These are phyloP conservation scores for Neostapfia colusana DNA, from an alignment of 176 grass and related monocot species.

Conservation along the genomic window DNA sequence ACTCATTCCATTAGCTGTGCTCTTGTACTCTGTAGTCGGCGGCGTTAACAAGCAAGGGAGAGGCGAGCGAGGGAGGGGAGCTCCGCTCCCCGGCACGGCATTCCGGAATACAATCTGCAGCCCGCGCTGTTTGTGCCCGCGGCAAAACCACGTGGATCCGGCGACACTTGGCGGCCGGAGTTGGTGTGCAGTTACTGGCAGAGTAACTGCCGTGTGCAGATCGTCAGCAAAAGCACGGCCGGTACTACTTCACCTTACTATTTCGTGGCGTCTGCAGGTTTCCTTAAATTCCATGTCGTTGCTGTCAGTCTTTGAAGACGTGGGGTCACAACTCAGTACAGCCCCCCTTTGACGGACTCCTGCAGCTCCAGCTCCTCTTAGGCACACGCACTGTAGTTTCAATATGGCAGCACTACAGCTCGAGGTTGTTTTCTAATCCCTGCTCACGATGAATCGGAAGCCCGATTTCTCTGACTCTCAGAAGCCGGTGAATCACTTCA, in stretches of 20 bases:
- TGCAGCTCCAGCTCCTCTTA: too few species aligned
- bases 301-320: not conserved
- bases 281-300: not conserved
- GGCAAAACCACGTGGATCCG: not conserved
- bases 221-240: not conserved
- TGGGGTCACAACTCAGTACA: not conserved
- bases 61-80: not conserved
- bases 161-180: not conserved
- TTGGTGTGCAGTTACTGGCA: slow-evolving; percentile 37
- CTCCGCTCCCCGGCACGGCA: slow-evolving; percentile 6
- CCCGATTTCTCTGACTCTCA: not conserved
- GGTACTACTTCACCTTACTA: too few species aligned
- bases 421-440: too few species aligned
- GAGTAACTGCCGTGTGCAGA: not conserved
- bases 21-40: not conserved
- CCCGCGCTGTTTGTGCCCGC: not conserved
- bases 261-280: too few species aligned
- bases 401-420: too few species aligned
- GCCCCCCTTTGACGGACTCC: too few species aligned
- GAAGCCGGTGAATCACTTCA: not conserved
- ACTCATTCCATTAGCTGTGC: not conserved
- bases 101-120: too few species aligned
- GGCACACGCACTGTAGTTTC: too few species aligned
- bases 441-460: not conserved
- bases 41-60: not conserved